Conservation (phyloP, 257 asterid species). For the Orobanche coerulescens region DNA sequence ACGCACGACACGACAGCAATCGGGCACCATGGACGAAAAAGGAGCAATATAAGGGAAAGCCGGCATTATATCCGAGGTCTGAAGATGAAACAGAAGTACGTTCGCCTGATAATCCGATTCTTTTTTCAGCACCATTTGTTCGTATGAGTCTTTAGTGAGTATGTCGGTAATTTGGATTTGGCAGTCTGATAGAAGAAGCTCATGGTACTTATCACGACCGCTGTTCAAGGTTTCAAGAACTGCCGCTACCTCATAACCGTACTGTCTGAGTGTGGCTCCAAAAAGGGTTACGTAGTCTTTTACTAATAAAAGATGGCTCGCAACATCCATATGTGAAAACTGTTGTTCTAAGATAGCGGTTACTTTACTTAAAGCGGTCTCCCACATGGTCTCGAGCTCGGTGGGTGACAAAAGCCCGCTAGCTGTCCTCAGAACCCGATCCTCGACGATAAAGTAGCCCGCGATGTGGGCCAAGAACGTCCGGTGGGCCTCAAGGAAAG, state of each 20-base stretch:
- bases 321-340: slow-evolving; percentile 61
- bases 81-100: slow-evolving; percentile 78
- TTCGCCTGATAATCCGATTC: slow-evolving; percentile 88
- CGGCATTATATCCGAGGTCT: slow-evolving; percentile 86
- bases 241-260: slow-evolving; percentile 71
- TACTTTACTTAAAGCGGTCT: slow-evolving; percentile 66
- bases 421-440: slow-evolving; percentile 80
- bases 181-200: slow-evolving; percentile 75
- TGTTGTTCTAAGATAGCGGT: slow-evolving; percentile 61
- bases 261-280: slow-evolving; percentile 80
- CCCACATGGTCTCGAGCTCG: slow-evolving; percentile 93
- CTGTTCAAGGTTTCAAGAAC: slow-evolving; percentile 68
- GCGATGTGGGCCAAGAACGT: slow-evolving; percentile 71
- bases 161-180: slow-evolving; percentile 53
- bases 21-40: slow-evolving; percentile 84
- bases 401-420: slow-evolving; percentile 62
- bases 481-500: slow-evolving; percentile 75
- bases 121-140: slow-evolving; percentile 89
- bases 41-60: slow-evolving; percentile 94
- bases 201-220: slow-evolving; percentile 73
- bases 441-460: slow-evolving; percentile 82
- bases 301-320: slow-evolving; percentile 78
- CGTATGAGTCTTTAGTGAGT: slow-evolving; percentile 44
- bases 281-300: slow-evolving; percentile 92
- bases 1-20: slow-evolving; percentile 72